Evolutionary conservation across 441 rosid species (phyloP).

Genomic region (Pelargonium cotyledonis): DNA sequence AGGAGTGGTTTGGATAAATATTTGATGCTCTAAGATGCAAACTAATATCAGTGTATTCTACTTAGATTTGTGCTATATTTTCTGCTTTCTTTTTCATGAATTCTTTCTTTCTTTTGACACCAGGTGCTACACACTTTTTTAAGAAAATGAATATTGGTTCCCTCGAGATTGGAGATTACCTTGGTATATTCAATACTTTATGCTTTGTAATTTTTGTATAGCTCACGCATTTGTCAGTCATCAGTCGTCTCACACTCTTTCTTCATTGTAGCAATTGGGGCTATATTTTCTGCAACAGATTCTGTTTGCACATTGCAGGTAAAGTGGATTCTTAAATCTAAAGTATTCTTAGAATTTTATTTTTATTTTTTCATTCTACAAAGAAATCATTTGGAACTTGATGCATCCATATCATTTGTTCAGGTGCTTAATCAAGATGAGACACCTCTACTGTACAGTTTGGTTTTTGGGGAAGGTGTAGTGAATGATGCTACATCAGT

Average conservation of each 20-base stretch:
- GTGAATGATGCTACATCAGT: constrained; percentile 97
- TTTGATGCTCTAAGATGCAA: constrained; percentile 5
- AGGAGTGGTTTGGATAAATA: neutral
- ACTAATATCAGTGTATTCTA: neutral
- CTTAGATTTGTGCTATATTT: neutral
- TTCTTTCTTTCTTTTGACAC: constrained; percentile 18
- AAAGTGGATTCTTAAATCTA: constrained; percentile 15
- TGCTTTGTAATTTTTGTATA: neutral
- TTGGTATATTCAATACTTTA: constrained; percentile 33
- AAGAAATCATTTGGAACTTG: neutral
- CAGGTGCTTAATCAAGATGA: constrained; percentile 94
- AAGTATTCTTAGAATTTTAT: neutral
- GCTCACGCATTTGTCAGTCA: neutral
- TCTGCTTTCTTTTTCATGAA: neutral
- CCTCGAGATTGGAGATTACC: constrained; percentile 54
- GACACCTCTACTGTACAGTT: constrained; percentile 87
- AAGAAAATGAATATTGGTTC: constrained; percentile 41
- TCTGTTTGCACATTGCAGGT: constrained; percentile 97
- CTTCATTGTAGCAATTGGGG: constrained; percentile 64
- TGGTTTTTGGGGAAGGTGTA: constrained; percentile 93
- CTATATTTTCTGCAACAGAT: constrained; percentile 94
- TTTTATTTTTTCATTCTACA: neutral
- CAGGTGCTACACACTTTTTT: constrained; percentile 52
- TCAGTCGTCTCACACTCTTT: neutral
- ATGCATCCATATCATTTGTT: constrained; percentile 10